Conservation (phyloP, 371 early-diverging fungal genomes). For the Coemansia sp. region DNA sequence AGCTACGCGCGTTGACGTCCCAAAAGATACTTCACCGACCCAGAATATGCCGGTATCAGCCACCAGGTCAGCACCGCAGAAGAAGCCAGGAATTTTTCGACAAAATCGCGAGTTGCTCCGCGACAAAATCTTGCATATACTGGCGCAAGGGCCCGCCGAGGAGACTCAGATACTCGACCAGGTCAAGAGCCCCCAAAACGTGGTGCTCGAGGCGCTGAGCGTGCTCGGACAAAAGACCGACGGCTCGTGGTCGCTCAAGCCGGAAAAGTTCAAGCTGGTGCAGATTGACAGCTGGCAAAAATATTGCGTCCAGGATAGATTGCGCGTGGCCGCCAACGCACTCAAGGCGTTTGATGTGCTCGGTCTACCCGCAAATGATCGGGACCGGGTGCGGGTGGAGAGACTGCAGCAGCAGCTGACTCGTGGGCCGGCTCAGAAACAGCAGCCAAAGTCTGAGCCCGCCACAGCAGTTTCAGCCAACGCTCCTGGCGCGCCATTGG, state of each 20-base stretch:
- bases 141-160: slow-evolving; percentile 23
- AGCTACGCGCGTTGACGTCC: too few species aligned
- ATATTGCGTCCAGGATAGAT: slow-evolving; percentile 53
- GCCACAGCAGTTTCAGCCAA: slow-evolving; percentile 5
- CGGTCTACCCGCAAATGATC: slow-evolving; percentile 54
- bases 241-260: slow-evolving; percentile 50
- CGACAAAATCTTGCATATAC: slow-evolving; percentile 31
- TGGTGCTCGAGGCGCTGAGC: slow-evolving; percentile 18
- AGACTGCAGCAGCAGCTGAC: slow-evolving; percentile 12
- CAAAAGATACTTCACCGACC: not conserved
- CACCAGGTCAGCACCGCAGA: slow-evolving; percentile 29
- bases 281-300: slow-evolving; percentile 58
- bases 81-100: slow-evolving; percentile 37
- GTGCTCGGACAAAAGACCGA: slow-evolving; percentile 8
- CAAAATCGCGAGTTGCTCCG: slow-evolving; percentile 42
- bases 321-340: slow-evolving; percentile 53
- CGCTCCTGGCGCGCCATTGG: slow-evolving; percentile 11
- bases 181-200: slow-evolving; percentile 16
- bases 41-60: not conserved
- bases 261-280: slow-evolving; percentile 56
- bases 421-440: not conserved
- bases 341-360: slow-evolving; percentile 55
- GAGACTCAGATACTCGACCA: slow-evolving; percentile 16
- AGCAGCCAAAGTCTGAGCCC: not conserved
- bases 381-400: slow-evolving; percentile 51